phyloP scores from a whole-genome alignment of 2,329 filamentous ascomycete genomes.

The Fusarium sacchari region DNA sequence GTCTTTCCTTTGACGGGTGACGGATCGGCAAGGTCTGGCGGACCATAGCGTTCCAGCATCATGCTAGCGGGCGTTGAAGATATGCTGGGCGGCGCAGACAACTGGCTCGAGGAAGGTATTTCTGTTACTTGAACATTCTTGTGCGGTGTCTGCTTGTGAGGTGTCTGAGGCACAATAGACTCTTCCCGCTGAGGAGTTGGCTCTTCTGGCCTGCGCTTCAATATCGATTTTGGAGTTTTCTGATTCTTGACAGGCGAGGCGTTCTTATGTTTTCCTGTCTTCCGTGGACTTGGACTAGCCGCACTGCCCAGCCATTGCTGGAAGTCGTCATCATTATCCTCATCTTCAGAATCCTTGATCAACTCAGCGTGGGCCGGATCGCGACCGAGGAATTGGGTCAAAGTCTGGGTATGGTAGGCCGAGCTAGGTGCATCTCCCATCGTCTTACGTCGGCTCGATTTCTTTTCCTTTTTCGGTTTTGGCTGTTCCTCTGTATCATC shows the following conservation, averaged over 20 bases:
- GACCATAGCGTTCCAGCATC: slow-evolving; percentile 53
- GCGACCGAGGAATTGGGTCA: slow-evolving; percentile 52
- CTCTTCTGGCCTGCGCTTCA: slow-evolving; percentile 22
- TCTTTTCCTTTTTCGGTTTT: slow-evolving; percentile 29
- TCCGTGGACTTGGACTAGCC: slow-evolving; percentile 42
- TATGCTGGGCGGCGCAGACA: slow-evolving; percentile 52
- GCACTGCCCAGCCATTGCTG: slow-evolving; percentile 48
- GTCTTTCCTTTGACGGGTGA: slow-evolving; percentile 54
- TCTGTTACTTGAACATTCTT: slow-evolving; percentile 48
- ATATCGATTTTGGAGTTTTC: slow-evolving; percentile 30
- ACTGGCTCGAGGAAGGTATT: slow-evolving; percentile 56
- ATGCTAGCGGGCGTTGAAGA: slow-evolving; percentile 54
- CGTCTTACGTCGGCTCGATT: slow-evolving; percentile 44
- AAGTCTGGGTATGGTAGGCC: slow-evolving; percentile 54
- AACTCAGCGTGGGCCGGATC: slow-evolving; percentile 27
- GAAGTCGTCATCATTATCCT: slow-evolving; percentile 46
- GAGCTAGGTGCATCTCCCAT: slow-evolving; percentile 47
- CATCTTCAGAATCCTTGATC: slow-evolving; percentile 54
- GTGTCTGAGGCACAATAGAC: slow-evolving; percentile 57
- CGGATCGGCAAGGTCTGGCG: slow-evolving; percentile 40
- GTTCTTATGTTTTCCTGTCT: slow-evolving; percentile 4
- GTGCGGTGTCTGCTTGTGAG: slow-evolving; percentile 53
- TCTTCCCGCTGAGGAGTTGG: slow-evolving; percentile 40
- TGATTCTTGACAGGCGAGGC: slow-evolving; percentile 21
- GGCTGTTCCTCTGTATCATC: slow-evolving; percentile 36